A percentile compares a stretch with the other conserved stretches of the same genome.
These are phyloP conservation scores for Cenchrus purpureus DNA, from an alignment of 176 grass and related monocot species.

Conservation along the genomic window DNA sequence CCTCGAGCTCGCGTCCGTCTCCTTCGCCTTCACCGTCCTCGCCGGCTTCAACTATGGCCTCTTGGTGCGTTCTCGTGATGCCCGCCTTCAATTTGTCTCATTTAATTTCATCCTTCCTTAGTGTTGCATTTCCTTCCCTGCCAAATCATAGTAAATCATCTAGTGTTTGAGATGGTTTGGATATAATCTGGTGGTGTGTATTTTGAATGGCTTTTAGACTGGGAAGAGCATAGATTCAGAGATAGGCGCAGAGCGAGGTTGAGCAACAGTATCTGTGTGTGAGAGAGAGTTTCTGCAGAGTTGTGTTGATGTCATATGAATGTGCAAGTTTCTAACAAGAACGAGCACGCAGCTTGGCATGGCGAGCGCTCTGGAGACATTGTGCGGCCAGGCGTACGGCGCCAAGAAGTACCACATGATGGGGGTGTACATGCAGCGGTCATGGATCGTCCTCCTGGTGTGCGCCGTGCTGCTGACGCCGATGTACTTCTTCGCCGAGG, in stretches of 20 bases:
- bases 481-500: not conserved
- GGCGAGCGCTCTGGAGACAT: not conserved
- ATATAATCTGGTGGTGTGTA: too few species aligned
- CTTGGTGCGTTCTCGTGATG: not conserved
- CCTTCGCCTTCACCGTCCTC: not conserved
- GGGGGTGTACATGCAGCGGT: not conserved
- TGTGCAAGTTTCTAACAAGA: too few species aligned
- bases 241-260: too few species aligned
- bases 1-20: constrained; percentile 47
- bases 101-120: too few species aligned
- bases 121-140: too few species aligned
- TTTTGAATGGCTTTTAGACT: too few species aligned
- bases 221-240: too few species aligned
- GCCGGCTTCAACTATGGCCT: not conserved
- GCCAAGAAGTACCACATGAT: not conserved
- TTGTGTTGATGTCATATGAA: not conserved
- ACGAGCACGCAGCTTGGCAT: not conserved
- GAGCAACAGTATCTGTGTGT: too few species aligned
- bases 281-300: not conserved
- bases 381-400: not conserved
- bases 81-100: too few species aligned
- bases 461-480: not conserved
- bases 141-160: too few species aligned
- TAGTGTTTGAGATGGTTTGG: too few species aligned
- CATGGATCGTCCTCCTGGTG: not conserved